Conservation (phyloP, 2,329 filamentous ascomycete species). For the Exophiala calicioides region DNA sequence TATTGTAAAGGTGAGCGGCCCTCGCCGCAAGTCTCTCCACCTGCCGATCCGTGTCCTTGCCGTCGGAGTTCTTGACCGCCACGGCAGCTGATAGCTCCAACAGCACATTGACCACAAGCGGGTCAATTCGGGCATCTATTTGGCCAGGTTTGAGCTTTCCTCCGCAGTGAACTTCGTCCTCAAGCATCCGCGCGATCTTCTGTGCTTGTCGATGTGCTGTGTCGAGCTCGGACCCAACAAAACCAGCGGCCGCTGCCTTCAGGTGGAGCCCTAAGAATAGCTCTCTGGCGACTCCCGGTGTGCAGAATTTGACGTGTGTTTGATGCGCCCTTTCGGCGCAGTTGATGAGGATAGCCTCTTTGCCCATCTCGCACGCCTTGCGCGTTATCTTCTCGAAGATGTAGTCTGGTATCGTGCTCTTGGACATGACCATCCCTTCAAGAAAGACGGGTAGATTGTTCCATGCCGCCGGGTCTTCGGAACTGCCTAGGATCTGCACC, state of each 20-base stretch:
- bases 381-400: constrained; percentile 42
- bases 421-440: constrained; percentile 39
- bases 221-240: constrained; percentile 36
- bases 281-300: constrained; percentile 34
- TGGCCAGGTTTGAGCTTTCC: constrained; percentile 14
- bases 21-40: constrained; percentile 44
- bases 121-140: constrained; percentile 41
- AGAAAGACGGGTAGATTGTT: constrained; percentile 44
- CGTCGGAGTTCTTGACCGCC: constrained; percentile 39
- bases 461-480: constrained; percentile 38
- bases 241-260: constrained; percentile 37
- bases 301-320: constrained; percentile 41
- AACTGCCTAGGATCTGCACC: constrained; percentile 39
- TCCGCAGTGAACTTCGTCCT: constrained; percentile 36
- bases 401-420: constrained; percentile 29
- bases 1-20: constrained; percentile 36
- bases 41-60: constrained; percentile 42
- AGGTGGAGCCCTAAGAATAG: constrained; percentile 43
- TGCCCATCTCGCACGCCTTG: constrained; percentile 39
- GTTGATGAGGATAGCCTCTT: constrained; percentile 39
- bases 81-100: constrained; percentile 49
- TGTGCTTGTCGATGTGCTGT: constrained; percentile 39
- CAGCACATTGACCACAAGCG: constrained; percentile 45
- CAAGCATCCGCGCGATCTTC: constrained; percentile 39
- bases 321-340: constrained; percentile 38